phyloP scores from a whole-genome alignment of 371 early-diverging fungal genomes.

The Syncephalis plumigaleata region DNA sequence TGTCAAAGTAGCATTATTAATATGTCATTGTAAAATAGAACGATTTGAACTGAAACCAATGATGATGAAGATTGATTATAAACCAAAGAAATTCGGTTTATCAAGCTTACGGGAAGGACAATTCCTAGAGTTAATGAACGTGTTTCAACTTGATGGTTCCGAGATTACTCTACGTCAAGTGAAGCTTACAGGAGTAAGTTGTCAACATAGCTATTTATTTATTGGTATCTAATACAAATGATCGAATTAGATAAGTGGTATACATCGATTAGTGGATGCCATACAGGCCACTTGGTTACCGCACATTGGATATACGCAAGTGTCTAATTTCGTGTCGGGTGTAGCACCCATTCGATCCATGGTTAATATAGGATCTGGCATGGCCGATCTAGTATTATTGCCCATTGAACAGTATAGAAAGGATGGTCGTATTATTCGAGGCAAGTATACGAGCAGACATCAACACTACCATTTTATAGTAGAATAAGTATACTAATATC shows the following conservation, averaged over 20 bases:
- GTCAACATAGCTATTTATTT: conserved; percentile 4
- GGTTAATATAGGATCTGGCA: conserved; percentile 75
- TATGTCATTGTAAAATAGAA: conserved; percentile 15
- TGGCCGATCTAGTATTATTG: conserved; percentile 81
- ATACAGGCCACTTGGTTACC: conserved; percentile 72
- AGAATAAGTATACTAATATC: background rate
- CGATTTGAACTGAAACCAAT: conserved; percentile 54
- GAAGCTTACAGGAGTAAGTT: conserved; percentile 47
- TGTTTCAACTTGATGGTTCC: conserved; percentile 83
- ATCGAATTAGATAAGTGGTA: conserved; percentile 29
- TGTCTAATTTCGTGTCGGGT: conserved; percentile 78
- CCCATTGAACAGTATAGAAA: conserved; percentile 87
- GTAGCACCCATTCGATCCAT: conserved; percentile 76
- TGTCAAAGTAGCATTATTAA: background rate
- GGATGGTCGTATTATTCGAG: conserved; percentile 79
- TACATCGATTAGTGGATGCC: conserved; percentile 30
- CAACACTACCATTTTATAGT: background rate
- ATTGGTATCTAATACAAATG: background rate
- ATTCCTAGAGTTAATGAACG: conserved; percentile 75
- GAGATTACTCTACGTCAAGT: conserved; percentile 63
- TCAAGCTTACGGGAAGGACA: conserved; percentile 51
- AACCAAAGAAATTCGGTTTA: conserved; percentile 79
- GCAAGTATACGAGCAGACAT: conserved; percentile 18
- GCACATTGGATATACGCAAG: conserved; percentile 74
- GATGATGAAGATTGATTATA: conserved; percentile 82